Base-by-base conservation (phyloP, 176 grass and related monocot species). In the Puccinellia tenuiflora region DNA sequence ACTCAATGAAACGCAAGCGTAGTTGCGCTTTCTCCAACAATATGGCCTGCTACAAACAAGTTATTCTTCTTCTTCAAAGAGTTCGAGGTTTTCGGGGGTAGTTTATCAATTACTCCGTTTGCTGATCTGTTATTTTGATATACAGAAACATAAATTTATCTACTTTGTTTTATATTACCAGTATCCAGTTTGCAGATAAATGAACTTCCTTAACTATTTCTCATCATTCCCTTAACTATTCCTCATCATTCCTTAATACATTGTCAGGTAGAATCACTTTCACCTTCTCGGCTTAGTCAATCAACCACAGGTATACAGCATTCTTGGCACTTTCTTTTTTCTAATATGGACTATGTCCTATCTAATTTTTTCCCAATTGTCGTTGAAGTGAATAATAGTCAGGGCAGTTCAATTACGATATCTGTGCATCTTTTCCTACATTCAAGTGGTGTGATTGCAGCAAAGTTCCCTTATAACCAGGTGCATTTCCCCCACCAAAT, bases 381-480 rank as follows among this genome's bases (percentile, higher is more conserved):
- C 6, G 83, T 84, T 88, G 15, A 84, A 95, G 89, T 72, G 78
- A 85, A 93, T 82, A 83, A 85, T 72, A 76, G 59, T 14, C 76
- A 67, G 48, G 52, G 40, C 3, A 79, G 76, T 66, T 57, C 4
- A n/a, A 33, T 77, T 21, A 95, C 90, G 76, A 62, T 90, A 66
- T 79, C 70, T 59, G 64, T 95, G 31, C 85, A 82, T 81, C 70
- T 98, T 87, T 95, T 83, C 85, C 71, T 91, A 78, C 96, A 95
- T 88, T 70, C 82, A 48, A 91, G 79, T 34, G 87, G 92, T 83
- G n/a, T 76, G 56, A 88, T 95, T 31, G 92, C 90, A 56, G 92
- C 87, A 0, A 98, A 80, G 74, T 98, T 95, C 64, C 77, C 77
- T 20, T 98, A 98, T 51, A 65, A 93, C 55, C 82, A 70, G 79